Percentiles rank a stretch among this genome's conserved stretches.
Evolutionary conservation across 2,329 filamentous ascomycete genomes (phyloP).

Genomic region (Venturia effusa): DNA sequence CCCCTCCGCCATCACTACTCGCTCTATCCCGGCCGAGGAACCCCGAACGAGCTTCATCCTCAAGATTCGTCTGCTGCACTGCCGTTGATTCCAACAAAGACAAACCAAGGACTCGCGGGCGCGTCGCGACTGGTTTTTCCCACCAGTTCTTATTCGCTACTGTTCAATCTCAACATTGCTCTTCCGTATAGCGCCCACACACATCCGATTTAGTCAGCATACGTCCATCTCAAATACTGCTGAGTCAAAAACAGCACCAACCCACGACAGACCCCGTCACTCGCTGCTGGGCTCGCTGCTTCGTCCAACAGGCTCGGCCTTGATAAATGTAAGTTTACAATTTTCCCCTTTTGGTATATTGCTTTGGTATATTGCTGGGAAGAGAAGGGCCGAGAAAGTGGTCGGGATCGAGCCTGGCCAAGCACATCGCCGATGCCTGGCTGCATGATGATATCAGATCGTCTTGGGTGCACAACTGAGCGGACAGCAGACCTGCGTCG

Average conservation of each 20-base stretch:
- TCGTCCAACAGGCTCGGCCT: neutral
- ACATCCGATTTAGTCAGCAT: neutral
- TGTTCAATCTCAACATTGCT: neutral
- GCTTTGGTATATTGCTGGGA: neutral
- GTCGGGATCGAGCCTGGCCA: neutral
- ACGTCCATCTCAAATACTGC: neutral
- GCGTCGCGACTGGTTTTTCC: neutral
- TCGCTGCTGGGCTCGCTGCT: neutral
- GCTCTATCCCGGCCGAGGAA: neutral
- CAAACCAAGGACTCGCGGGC: neutral
- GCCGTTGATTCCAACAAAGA: neutral
- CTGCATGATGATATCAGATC: neutral
- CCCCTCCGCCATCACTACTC: neutral
- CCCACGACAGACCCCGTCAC: neutral
- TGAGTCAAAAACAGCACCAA: neutral
- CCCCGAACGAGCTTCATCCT: neutral
- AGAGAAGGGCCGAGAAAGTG: slow-evolving; percentile 4
- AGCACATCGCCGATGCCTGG: neutral
- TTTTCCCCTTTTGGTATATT: neutral
- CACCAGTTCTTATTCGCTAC: neutral
- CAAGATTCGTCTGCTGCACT: neutral
- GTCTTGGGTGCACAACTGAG: neutral
- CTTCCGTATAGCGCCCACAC: neutral
- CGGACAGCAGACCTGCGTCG: neutral
- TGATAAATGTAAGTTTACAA: neutral